phyloP scores from a whole-genome alignment of 768 basidiomycete species.

The Phylloporus arenicola region DNA sequence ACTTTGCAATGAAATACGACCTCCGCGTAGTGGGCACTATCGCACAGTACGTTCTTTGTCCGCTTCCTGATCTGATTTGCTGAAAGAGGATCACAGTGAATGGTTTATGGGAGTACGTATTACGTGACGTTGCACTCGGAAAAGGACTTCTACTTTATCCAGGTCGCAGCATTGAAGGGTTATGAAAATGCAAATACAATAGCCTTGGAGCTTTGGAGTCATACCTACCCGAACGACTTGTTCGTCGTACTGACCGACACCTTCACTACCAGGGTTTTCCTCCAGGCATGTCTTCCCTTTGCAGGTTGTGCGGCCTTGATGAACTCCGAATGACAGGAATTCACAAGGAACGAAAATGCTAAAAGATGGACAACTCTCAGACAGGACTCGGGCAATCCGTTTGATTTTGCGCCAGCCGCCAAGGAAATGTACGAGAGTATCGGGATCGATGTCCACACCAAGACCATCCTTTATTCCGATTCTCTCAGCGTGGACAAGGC shows the following conservation, averaged over 20 bases:
- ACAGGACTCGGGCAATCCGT: constrained; percentile 92
- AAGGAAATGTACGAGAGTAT: constrained; percentile 66
- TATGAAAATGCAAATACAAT: constrained; percentile 70
- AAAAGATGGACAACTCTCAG: constrained; percentile 75
- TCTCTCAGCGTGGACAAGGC: constrained; percentile 67
- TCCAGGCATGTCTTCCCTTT: constrained; percentile 47
- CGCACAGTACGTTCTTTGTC: constrained; percentile 61
- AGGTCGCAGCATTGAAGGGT: constrained; percentile 81
- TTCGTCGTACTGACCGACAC: constrained; percentile 91
- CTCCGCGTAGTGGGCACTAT: constrained; percentile 73
- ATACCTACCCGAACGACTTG: constrained; percentile 51
- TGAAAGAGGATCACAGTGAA: constrained; percentile 46
- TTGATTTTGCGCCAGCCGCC: constrained; percentile 69
- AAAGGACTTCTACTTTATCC: neutral
- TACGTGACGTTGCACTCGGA: neutral
- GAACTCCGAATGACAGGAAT: constrained; percentile 43
- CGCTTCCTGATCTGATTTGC: neutral
- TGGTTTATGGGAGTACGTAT: constrained; percentile 83
- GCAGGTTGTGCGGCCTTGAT: neutral
- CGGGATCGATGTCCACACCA: constrained; percentile 60
- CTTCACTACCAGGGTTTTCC: constrained; percentile 84
- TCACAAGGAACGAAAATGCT: constrained; percentile 52
- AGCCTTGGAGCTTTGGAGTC: constrained; percentile 85
- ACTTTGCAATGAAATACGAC: constrained; percentile 75
- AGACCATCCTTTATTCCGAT: constrained; percentile 83